phyloP scores from a whole-genome alignment of 2,329 filamentous ascomycete genomes.

The Celoporthe dispersa region DNA sequence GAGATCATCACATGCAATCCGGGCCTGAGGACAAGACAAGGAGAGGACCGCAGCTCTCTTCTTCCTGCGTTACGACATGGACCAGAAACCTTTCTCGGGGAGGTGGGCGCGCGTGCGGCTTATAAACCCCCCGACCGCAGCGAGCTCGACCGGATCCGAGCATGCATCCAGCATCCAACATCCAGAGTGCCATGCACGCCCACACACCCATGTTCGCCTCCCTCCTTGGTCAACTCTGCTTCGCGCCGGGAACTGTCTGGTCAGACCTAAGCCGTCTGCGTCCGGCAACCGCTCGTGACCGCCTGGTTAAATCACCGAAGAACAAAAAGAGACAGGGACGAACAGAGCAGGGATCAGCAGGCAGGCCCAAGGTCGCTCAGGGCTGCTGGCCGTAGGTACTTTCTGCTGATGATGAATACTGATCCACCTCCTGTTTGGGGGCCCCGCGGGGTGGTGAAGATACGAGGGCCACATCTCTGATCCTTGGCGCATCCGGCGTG shows the following conservation, averaged over 20 bases:
- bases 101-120: not conserved
- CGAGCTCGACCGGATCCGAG: slow-evolving; percentile 1
- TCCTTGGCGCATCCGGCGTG: not conserved
- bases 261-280: slow-evolving; percentile 6
- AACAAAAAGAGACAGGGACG: not conserved
- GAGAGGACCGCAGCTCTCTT: not conserved
- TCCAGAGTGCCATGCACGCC: too few relatives aligned
- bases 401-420: not conserved
- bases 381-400: too few relatives aligned
- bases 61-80: not conserved
- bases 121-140: slow-evolving; percentile 7
- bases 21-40: not conserved
- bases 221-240: not conserved
- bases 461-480: not conserved
- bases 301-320: not conserved
- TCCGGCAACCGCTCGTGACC: not conserved
- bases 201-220: not conserved
- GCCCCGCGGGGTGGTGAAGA: slow-evolving; percentile 5
- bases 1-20: not conserved
- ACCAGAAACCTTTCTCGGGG: not conserved
- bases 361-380: not conserved
- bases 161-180: not conserved
- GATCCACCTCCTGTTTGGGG: not conserved
- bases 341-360: not conserved
- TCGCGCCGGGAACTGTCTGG: not conserved